A percentile compares a stretch with the other conserved stretches of the same genome.
Evolutionary conservation across 306 rosid species (phyloP).

Genomic region (Prunus armeniaca): DNA sequence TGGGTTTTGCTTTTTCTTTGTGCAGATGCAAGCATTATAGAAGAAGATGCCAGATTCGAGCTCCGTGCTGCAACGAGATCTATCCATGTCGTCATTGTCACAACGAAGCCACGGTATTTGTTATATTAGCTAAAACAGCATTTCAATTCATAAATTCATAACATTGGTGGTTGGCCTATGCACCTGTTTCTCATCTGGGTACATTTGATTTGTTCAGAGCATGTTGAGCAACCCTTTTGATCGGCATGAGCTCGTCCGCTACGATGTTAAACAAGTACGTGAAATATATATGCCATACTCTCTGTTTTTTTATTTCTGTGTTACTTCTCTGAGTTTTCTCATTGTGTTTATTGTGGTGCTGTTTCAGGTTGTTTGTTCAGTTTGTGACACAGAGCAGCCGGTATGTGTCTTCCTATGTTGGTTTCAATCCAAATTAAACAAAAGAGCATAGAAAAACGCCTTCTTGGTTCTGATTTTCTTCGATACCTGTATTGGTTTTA

Average conservation of each 20-base stretch:
- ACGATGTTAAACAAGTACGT: constrained; percentile 68
- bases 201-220: constrained; percentile 41
- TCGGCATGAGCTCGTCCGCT: constrained; percentile 74
- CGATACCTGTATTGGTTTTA: constrained; percentile 23
- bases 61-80: constrained; percentile 94
- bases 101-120: constrained; percentile 68
- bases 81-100: constrained; percentile 95
- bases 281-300: background rate
- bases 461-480: background rate
- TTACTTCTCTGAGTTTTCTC: background rate
- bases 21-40: constrained; percentile 85
- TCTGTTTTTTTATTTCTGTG: background rate
- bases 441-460: background rate
- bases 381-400: constrained; percentile 97
- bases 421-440: background rate
- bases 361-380: constrained; percentile 87
- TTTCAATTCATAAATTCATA: background rate
- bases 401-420: constrained; percentile 38
- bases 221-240: constrained; percentile 61
- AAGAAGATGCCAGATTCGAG: constrained; percentile 90
- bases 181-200: constrained; percentile 30
- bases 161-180: background rate
- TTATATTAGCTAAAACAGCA: background rate
- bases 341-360: constrained; percentile 9
- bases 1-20: background rate